A percentile compares a stretch with the other conserved stretches of the same genome.
phyloP scores from a whole-genome alignment of 345 rosid species.

The Microcos paniculata region DNA sequence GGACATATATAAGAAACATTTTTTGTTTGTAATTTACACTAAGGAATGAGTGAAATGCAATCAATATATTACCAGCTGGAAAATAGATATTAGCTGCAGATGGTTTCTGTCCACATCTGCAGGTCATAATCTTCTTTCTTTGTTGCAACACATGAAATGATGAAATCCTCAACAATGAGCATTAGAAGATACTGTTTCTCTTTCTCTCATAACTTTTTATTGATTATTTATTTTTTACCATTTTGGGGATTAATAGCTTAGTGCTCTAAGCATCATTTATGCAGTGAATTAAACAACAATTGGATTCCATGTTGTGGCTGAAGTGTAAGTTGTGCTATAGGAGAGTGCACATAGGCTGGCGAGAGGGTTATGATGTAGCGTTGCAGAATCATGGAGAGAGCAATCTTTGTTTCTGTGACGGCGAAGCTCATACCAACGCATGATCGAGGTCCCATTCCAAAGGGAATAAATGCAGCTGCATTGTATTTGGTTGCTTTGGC shows the following conservation, averaged over 20 bases:
- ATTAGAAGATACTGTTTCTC: no score
- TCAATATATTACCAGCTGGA: no score
- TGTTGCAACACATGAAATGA: no score
- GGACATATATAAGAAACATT: neutral
- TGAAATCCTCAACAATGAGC: no score
- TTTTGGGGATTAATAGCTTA: neutral
- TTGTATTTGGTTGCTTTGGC: constrained; percentile 44
- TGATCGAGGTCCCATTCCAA: constrained; percentile 39
- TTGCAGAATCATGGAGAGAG: constrained; percentile 43
- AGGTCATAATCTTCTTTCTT: no score
- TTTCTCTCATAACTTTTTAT: neutral
- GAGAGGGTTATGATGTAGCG: constrained; percentile 34
- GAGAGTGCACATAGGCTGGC: constrained; percentile 33
- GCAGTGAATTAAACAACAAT: neutral
- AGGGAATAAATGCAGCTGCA: constrained; percentile 35
- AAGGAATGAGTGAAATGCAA: no score
- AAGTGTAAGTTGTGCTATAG: neutral
- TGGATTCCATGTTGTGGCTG: constrained; percentile 29
- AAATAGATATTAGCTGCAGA: no score
- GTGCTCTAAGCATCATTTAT: neutral
- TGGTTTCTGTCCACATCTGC: no score
- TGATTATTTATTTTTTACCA: no score
- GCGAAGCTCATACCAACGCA: constrained; percentile 45
- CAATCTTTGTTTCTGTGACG: constrained; percentile 32
- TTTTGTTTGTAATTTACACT: neutral